Percentiles rank a stretch among this genome's conserved stretches.
These are phyloP conservation scores for Suillus discolor DNA, from an alignment of 768 basidiomycete genomes.

Conservation along the genomic window DNA sequence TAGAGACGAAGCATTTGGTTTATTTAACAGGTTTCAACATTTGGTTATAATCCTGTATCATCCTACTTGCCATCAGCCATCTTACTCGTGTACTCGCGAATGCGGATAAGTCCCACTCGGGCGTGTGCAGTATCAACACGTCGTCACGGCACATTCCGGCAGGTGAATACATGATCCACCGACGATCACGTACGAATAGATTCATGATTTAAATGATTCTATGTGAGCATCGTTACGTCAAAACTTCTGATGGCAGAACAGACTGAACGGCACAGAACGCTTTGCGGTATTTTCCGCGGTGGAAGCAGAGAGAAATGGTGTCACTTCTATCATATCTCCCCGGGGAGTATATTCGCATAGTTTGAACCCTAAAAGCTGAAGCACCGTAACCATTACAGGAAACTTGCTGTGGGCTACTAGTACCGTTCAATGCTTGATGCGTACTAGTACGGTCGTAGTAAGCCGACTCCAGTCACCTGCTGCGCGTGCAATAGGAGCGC, in stretches of 20 bases:
- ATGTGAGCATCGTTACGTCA: not conserved
- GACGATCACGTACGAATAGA: not conserved
- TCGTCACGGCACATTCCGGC: no score
- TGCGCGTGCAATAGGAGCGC: not conserved
- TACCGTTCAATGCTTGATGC: no score
- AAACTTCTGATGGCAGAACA: no score
- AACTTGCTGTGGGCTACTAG: not conserved
- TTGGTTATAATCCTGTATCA: not conserved
- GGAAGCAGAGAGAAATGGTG: not conserved
- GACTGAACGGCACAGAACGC: not conserved
- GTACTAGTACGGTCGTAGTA: no score
- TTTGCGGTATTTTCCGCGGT: no score
- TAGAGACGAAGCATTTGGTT: not conserved
- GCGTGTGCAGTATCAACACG: no score
- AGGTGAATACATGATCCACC: no score
- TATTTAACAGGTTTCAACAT: not conserved
- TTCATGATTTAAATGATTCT: no score
- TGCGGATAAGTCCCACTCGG: no score
- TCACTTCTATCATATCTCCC: no score
- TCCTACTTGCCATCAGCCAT: not conserved
- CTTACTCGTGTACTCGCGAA: not conserved
- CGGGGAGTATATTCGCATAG: not conserved
- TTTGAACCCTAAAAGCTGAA: not conserved
- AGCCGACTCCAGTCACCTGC: not conserved
- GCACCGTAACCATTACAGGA: not conserved